phyloP scores from a whole-genome alignment of 805 yeast genomes.

The Kurtzmaniella fragi region DNA sequence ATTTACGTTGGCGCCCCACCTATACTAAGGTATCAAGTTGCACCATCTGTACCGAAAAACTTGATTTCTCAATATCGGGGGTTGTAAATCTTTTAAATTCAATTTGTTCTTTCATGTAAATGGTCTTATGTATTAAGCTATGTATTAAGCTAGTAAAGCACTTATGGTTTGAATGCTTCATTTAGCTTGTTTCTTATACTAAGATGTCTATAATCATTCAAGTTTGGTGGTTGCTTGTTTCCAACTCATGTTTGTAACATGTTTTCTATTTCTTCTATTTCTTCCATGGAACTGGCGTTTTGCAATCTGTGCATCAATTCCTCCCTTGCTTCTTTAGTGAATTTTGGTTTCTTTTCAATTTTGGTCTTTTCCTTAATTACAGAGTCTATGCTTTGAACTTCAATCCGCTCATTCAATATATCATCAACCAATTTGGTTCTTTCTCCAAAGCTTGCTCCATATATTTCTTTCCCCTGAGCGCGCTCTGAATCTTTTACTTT shows the following conservation, averaged over 20 bases:
- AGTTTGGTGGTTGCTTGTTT: no score
- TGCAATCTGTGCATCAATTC: constrained; percentile 49
- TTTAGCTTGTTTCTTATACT: no score
- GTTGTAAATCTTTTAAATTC: no score
- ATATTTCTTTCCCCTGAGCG: constrained; percentile 36
- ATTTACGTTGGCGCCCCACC: no score
- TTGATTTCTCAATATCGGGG: no score
- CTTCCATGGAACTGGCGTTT: constrained; percentile 65
- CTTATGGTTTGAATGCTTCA: no score
- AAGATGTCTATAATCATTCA: no score
- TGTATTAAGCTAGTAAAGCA: no score
- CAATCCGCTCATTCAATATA: constrained; percentile 2
- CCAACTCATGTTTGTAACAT: constrained; percentile 26
- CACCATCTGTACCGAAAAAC: no score
- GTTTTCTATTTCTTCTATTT: constrained; percentile 66
- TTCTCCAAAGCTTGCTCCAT: constrained; percentile 23
- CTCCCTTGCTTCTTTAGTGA: constrained; percentile 51
- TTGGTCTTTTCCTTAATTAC: background rate
- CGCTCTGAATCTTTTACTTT: constrained; percentile 57
- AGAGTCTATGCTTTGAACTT: constrained; percentile 6
- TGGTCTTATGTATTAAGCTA: no score
- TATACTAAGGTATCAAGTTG: no score
- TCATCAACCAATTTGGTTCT: constrained; percentile 11
- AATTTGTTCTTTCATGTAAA: no score
- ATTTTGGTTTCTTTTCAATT: constrained; percentile 28